These are phyloP conservation scores for Solanum piurae DNA, from an alignment of 257 asterid genomes.

Conservation along the genomic window DNA sequence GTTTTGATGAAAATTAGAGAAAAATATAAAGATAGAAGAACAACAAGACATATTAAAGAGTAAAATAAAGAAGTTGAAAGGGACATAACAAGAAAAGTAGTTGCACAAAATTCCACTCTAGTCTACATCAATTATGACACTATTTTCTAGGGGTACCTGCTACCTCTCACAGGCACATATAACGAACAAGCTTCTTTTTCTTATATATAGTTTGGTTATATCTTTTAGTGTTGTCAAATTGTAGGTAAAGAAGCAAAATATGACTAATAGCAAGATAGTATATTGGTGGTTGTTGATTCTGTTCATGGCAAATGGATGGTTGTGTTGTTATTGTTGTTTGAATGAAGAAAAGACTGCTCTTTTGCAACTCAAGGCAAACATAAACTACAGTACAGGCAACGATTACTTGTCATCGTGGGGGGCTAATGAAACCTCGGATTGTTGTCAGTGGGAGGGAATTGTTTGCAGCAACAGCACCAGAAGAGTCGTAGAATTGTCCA, in stretches of 20 bases:
- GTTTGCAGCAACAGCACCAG: background rate
- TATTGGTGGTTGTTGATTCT: background rate
- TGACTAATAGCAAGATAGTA: background rate
- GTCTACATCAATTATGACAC: background rate
- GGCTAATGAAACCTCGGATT: background rate
- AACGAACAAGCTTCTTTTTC: background rate
- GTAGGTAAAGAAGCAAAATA: background rate
- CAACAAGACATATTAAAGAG: no score
- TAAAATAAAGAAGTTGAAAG: background rate
- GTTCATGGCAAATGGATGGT: background rate
- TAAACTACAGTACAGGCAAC: background rate
- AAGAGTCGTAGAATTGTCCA: background rate
- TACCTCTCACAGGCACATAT: background rate
- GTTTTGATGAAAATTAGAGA: background rate
- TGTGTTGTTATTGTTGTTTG: background rate
- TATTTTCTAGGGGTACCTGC: background rate
- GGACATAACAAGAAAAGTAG: background rate
- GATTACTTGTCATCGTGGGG: background rate
- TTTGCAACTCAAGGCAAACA: background rate
- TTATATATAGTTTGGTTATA: background rate
- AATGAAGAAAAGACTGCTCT: conserved; percentile 1
- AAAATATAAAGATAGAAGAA: no score
- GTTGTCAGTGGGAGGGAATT: background rate
- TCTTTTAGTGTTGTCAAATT: background rate
- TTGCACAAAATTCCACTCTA: background rate